phyloP scores from a whole-genome alignment of 176 grass and related monocot genomes.

The Oropetium thomaeum region DNA sequence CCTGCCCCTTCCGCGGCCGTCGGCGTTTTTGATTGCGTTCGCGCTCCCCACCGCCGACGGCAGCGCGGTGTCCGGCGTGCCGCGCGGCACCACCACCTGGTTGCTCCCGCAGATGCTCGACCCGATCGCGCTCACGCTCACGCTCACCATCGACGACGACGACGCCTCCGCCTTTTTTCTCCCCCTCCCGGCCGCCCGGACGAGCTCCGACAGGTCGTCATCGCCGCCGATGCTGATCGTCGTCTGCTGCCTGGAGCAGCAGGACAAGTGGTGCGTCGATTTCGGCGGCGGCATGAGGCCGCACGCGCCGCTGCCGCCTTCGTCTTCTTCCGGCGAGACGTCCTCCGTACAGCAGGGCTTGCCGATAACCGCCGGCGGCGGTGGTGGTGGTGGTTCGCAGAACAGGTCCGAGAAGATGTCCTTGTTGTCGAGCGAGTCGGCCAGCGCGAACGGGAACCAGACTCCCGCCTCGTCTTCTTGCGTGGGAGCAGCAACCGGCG shows the following conservation, averaged over 20 bases:
- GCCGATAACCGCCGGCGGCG: background rate
- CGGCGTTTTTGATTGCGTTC: constrained; percentile 30
- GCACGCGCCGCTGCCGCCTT: background rate
- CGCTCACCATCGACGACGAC: constrained; percentile 62
- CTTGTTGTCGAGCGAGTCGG: constrained; percentile 69
- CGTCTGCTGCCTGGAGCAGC: constrained; percentile 43
- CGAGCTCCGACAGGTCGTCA: constrained; percentile 32
- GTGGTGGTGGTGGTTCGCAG: constrained; percentile 29
- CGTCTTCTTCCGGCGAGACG: background rate
- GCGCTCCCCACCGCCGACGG: constrained; percentile 44
- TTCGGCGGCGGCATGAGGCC: constrained; percentile 79
- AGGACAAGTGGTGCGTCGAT: constrained; percentile 25
- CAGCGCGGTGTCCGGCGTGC: constrained; percentile 4
- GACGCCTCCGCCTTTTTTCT: constrained; percentile 19
- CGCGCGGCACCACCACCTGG: constrained; percentile 42
- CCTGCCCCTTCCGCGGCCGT: too few species aligned
- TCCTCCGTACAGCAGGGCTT: background rate
- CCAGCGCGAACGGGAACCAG: constrained; percentile 72
- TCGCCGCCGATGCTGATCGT: constrained; percentile 27
- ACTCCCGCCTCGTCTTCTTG: constrained; percentile 54
- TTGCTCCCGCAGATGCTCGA: constrained; percentile 83
- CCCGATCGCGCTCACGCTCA: constrained; percentile 59
- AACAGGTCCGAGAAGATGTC: constrained; percentile 81
- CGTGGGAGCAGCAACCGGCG: background rate
- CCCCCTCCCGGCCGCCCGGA: background rate